These are phyloP conservation scores for Aspergillus homomorphus DNA, from an alignment of 495 filamentous ascomycete genomes.

Conservation along the genomic window DNA sequence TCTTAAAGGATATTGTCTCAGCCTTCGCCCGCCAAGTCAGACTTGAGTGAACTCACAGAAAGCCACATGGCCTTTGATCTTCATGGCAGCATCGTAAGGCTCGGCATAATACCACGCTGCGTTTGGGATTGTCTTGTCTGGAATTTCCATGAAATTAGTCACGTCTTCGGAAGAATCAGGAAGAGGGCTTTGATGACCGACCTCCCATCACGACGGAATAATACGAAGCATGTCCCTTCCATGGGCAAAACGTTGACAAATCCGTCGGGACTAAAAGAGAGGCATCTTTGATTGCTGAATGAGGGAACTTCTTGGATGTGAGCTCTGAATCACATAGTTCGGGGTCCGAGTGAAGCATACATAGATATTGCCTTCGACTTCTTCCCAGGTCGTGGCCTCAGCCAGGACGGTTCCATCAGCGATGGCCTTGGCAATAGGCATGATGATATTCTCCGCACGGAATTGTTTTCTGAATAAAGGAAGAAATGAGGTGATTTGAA, in stretches of 20 bases:
- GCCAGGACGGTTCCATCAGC: slow-evolving; percentile 58
- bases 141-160: neutral
- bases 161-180: neutral
- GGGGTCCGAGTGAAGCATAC: slow-evolving; percentile 30
- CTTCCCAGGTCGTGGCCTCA: slow-evolving; percentile 57
- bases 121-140: slow-evolving; percentile 53
- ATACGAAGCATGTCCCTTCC: slow-evolving; percentile 70
- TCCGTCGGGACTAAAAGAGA: slow-evolving; percentile 47
- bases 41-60: slow-evolving; percentile 53
- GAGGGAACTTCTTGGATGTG: slow-evolving; percentile 32
- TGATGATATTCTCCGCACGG: slow-evolving; percentile 13
- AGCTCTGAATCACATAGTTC: slow-evolving; percentile 3
- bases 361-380: slow-evolving; percentile 72
- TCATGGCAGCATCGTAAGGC: slow-evolving; percentile 53
- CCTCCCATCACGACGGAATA: slow-evolving; percentile 61
- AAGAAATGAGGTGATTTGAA: no score
- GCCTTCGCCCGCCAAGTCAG: neutral
- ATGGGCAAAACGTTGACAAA: slow-evolving; percentile 56
- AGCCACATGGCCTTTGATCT: slow-evolving; percentile 62
- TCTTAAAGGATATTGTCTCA: slow-evolving; percentile 22
- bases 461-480: no score
- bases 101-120: slow-evolving; percentile 68
- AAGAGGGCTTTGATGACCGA: slow-evolving; percentile 19
- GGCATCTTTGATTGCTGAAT: slow-evolving; percentile 37
- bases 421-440: slow-evolving; percentile 55